A percentile compares a stretch with the other conserved stretches of the same genome.
phyloP scores from a whole-genome alignment of 2,329 filamentous ascomycete genomes.

The Didymella sp. region DNA sequence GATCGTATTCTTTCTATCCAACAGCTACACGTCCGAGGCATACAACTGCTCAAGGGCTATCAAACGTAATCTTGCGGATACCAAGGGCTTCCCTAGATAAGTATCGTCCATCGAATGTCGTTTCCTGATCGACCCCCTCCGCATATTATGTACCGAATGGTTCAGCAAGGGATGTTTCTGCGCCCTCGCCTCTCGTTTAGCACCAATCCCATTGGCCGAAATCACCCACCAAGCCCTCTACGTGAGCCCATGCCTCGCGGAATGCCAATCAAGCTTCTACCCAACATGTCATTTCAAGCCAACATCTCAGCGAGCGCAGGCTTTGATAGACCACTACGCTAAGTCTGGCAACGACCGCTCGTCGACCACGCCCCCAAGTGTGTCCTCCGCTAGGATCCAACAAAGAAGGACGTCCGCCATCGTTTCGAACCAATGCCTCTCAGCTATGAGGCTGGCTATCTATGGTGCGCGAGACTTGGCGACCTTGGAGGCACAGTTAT shows the following conservation, averaged over 20 bases:
- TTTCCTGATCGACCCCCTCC: conserved; percentile 3
- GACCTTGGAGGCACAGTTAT: not conserved
- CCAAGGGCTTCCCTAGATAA: conserved; percentile 3
- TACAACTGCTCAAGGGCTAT: not conserved
- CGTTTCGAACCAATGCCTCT: not conserved
- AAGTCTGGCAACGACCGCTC: not conserved
- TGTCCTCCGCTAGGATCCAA: not conserved
- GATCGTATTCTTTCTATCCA: not conserved
- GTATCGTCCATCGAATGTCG: not conserved
- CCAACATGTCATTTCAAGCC: conserved; percentile 7
- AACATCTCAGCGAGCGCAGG: not conserved
- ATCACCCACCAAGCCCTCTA: not conserved
- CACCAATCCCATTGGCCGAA: not conserved
- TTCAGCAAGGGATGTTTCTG: conserved; percentile 16
- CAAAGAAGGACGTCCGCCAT: conserved; percentile 15
- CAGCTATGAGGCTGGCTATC: not conserved
- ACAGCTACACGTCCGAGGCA: not conserved
- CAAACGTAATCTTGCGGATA: not conserved
- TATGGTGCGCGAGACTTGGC: not conserved
- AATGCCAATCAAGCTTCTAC: conserved; percentile 6
- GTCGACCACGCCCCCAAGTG: not conserved
- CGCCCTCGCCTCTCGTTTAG: not conserved
- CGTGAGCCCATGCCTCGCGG: not conserved
- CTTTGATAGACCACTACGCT: conserved; percentile 1
- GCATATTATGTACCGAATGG: not conserved